Evolutionary conservation across 441 rosid genomes (phyloP), one percentile per base, ranked within the genome.

Genomic region (Oxalis stricta): DNA sequence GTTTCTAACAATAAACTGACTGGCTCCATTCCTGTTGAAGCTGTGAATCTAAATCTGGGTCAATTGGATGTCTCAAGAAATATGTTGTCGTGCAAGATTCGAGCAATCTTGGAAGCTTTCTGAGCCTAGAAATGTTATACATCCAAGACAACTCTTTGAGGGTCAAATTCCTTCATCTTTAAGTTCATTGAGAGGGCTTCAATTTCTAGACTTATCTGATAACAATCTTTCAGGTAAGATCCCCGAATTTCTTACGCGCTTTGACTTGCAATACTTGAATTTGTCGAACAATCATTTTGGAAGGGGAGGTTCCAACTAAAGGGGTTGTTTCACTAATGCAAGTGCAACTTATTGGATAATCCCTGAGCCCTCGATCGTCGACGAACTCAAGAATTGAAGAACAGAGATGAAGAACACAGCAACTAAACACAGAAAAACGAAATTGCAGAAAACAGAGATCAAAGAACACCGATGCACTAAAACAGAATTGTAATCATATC

Each of bases 221-320:
- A 67, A 67, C 55, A 53, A 42, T 1, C 55, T 59, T 29, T 52
- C 57, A 0, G 63, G 63, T 5, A 6, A 37, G 1, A 47, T 65
- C 15, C 70, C 70, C 33, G 32, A 10, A 1, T 55, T 55, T 5
- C 8, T 46, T 34, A 33, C 3, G n/a, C n/a, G 38, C 28, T 39
- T 43, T 11, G 39, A 44, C 5, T 36, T 52, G 22, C 42, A 52
- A 18, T 24, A 56, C 12, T 37, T 63, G 36, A 62, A 66, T 48
- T 30, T 66, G 14, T 68, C 66, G 5, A 39, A 40, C 12, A 60
- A 68, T 47, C 34, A 48, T 18, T 55, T 68, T 0, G 41, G 64
- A 24, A 70, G 61, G 6, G 11, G 11, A 10, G 47, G 57, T 4
- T 59, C 62, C 10, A 22, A 17, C 3, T 7, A 12, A 8, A 63